A percentile compares a stretch with the other conserved stretches of the same genome.
Conservation (phyloP, 2,329 filamentous ascomycete genomes). For the Apiospora hydei region DNA sequence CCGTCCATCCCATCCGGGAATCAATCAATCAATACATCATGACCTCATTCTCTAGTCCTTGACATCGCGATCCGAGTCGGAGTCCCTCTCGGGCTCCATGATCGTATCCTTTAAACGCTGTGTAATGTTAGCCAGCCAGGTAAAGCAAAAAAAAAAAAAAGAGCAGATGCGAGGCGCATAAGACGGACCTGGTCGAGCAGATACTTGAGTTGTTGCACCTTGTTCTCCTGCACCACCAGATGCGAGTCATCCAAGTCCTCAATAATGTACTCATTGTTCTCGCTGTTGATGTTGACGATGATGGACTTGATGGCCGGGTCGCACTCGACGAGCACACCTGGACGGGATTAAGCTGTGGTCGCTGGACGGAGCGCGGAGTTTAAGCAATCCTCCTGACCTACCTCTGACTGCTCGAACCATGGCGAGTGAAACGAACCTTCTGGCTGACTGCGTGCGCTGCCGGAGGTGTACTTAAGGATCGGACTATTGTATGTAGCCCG, state of each 20-base stretch:
- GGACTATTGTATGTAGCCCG: background rate
- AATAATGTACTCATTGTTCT: slow-evolving; percentile 77
- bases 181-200: slow-evolving; percentile 70
- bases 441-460: background rate
- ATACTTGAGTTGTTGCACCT: slow-evolving; percentile 71
- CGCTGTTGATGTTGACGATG: slow-evolving; percentile 77
- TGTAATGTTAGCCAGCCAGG: slow-evolving; percentile 30
- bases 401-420: slow-evolving; percentile 28
- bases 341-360: slow-evolving; percentile 5
- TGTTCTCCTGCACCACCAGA: slow-evolving; percentile 77
- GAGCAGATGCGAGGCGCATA: slow-evolving; percentile 26
- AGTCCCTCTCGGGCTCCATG: slow-evolving; percentile 56
- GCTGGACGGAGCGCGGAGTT: no score
- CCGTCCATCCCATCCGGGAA: background rate
- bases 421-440: slow-evolving; percentile 9
- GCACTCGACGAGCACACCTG: slow-evolving; percentile 79
- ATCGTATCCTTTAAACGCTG: slow-evolving; percentile 61
- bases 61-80: slow-evolving; percentile 55
- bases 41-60: slow-evolving; percentile 32
- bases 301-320: slow-evolving; percentile 90
- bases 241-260: slow-evolving; percentile 82
- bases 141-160: background rate
- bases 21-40: slow-evolving; percentile 1
- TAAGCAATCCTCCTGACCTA: slow-evolving; percentile 20
- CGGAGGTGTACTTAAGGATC: background rate